Evolutionary conservation across 2,329 filamentous ascomycete genomes (phyloP).

Genomic region (Talaromyces funiculosus): DNA sequence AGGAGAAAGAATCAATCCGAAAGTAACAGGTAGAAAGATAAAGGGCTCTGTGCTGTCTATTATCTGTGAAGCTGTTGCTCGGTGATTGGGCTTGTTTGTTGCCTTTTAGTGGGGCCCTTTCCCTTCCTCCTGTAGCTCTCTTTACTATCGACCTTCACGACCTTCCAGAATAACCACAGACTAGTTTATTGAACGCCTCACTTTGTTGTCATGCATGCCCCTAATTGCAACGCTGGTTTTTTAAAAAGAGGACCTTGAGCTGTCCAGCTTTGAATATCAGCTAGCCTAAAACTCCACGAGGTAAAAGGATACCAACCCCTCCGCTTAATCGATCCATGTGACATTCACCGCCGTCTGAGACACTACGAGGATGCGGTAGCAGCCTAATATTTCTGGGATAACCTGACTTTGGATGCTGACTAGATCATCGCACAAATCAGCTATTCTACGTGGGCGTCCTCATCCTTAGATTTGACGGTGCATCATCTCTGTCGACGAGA

Average conservation of each 20-base stretch:
- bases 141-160: background rate
- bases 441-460: background rate
- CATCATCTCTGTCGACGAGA: background rate
- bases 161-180: background rate
- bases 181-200: background rate
- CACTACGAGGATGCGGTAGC: background rate
- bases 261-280: background rate
- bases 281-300: background rate
- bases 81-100: conserved; percentile 12
- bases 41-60: background rate
- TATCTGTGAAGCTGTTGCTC: conserved; percentile 4
- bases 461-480: no score
- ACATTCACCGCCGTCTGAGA: conserved; percentile 9
- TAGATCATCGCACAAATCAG: background rate
- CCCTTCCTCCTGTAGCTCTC: background rate
- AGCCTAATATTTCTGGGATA: background rate
- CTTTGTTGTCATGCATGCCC: conserved; percentile 2
- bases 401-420: background rate
- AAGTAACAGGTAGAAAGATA: background rate
- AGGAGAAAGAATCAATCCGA: background rate
- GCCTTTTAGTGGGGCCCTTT: background rate
- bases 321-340: conserved; percentile 4
- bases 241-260: background rate
- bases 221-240: background rate
- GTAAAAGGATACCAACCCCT: background rate